Base-by-base conservation (phyloP, 2,329 filamentous ascomycete species). In the Cladosporium sp. region DNA sequence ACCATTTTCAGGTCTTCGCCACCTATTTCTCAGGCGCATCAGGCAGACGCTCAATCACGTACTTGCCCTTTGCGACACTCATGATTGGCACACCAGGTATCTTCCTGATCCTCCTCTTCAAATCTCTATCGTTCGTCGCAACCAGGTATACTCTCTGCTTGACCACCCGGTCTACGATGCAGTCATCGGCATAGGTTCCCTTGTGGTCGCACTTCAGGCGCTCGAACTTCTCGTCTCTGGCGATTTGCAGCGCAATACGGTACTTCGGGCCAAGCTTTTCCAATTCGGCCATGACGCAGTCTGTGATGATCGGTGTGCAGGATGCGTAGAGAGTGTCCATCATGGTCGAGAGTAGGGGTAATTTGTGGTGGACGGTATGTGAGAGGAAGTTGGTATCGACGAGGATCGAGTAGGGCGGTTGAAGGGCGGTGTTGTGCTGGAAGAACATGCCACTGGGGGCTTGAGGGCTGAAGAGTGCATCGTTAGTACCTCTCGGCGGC, bases 271-370 rank as follows among this genome's bases (percentile, higher is more conserved):
- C 93, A 11, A 97, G 84, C 77, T 96, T 96, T 76, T 97, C 93
- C 69, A 97, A 80, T 78, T 97, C 93, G 64, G 89, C 89, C 85
- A 93, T 89, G 71, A 89, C 89, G 81, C 91, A 93, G 70, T 87
- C 86, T 1, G 93, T 97, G 70, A 98, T 93, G 69, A 95, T 90
- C 21, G 93, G 92, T 26, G 89, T 92, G 77, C 91, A 95, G 74
- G 96, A 96, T 21, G 94, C 94, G 77, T 93, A 96, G 5, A 99
- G 85, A 63, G 91, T 91, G 78, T 97, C 93, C 92, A 97, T 97
- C 83, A 97, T 91, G 3, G 90, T 89, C 67, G 94, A 89, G 23
- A 96, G 85, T 14, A 98, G 82, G 37, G 93, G 92, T 23, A 98
- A 86, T 81, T 99, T 98, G 71, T 90, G 88, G 78, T 93, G 91